A percentile compares a stretch with the other conserved stretches of the same genome.
Evolutionary conservation across 106 monocot genomes (phyloP).

Genomic region (Alisma plantagoaquatica): DNA sequence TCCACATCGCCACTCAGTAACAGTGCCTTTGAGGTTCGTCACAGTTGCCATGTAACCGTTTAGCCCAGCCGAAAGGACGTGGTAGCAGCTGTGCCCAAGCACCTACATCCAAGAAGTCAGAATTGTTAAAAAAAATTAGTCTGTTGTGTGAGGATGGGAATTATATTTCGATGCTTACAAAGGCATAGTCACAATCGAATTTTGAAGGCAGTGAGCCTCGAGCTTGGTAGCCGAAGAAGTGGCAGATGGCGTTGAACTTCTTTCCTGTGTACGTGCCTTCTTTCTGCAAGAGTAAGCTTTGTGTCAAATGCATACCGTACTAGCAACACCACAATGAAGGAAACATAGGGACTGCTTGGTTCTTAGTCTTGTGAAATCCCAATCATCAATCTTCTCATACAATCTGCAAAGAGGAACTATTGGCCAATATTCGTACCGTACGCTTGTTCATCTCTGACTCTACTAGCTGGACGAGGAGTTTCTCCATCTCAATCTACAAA

Average conservation of each 20-base stretch:
- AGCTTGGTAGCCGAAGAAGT: conserved; percentile 85
- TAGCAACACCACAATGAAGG: too few species aligned
- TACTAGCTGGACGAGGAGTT: conserved; percentile 67
- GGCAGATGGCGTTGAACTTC: conserved; percentile 85
- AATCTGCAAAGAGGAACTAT: too few species aligned
- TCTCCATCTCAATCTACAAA: conserved; percentile 69
- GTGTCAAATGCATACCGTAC: too few species aligned
- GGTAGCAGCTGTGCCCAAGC: conserved; percentile 68
- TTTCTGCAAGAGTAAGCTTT: too few species aligned
- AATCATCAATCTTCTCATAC: too few species aligned
- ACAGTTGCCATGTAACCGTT: conserved; percentile 81
- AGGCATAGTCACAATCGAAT: conserved; percentile 89
- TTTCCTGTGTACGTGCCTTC: conserved; percentile 78
- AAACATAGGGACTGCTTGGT: too few species aligned
- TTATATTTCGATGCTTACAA: conserved; percentile 31
- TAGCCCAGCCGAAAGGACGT: conserved; percentile 59
- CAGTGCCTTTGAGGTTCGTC: conserved; percentile 58
- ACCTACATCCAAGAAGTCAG: conserved; percentile 20
- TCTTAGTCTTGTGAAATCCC: too few species aligned
- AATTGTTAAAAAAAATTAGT: too few species aligned
- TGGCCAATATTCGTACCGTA: conserved; percentile 21
- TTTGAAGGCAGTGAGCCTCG: conserved; percentile 75
- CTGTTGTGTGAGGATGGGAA: too few species aligned
- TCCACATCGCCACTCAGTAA: conserved; percentile 68
- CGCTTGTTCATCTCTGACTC: conserved; percentile 72